Evolutionary conservation across 2,329 filamentous ascomycete genomes (phyloP), one percentile per base, ranked within the genome.

Genomic region (Thelonectria discophora): DNA sequence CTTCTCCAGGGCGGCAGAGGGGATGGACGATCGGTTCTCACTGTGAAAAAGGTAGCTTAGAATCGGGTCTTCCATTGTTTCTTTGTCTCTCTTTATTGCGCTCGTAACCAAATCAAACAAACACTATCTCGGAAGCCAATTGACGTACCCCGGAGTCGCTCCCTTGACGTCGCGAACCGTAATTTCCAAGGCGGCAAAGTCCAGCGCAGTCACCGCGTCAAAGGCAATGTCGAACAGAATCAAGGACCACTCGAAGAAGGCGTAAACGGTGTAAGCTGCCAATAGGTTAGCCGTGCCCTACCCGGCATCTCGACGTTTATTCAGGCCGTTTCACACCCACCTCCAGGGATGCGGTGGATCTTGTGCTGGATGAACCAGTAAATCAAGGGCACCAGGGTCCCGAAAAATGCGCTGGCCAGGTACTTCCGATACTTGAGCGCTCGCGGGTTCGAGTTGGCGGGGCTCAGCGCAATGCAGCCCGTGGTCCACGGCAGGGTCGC

Each of bases 311-410:
- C 20, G 13, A 30, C 45, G 7, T 12, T 3, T 34, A 24, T 8
- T 34, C 46, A 12, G 47, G 17, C 27, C 34, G 37, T 60, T 89
- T 78, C 82, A 98, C 94, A 95, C 84, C 95, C 95, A 98, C 94
- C 95, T 84, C 95, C 95, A 60, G 95, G 84, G 64, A 98, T 88
- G 62, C 90, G 92, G 77, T 99, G 93, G 54, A 99, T 92, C 79
- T 99, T 99, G 83, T 99, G 95, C 77, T 97, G 95, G 66, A 99
- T 97, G 76, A 97, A 99, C 76, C 93, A 99, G 81, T 97, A 98
- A 18, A 98, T 86, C 75, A 99, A 81, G 30, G 94, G 94, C 49
- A 97, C 85, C 30, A 99, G 84, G 5, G 93, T 96, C 54, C 90
- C 92, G 73, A 98, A 99, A 81, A 99, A 99, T 42, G 89, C 84